phyloP scores from a whole-genome alignment of 2,329 filamentous ascomycete genomes.

The Pestalotiopsis sp. region DNA sequence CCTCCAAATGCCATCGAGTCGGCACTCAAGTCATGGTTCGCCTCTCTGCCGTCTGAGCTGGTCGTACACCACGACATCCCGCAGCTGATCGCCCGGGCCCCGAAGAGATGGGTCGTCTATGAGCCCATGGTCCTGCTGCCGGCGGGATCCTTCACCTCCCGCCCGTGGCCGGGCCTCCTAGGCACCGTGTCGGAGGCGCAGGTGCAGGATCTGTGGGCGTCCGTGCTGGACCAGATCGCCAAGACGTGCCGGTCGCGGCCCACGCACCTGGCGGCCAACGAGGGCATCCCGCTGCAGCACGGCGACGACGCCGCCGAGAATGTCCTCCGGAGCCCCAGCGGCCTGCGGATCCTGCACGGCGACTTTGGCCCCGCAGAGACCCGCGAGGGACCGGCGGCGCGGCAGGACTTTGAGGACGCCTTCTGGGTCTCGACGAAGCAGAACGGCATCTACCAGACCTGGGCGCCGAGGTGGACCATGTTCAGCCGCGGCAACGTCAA shows the following conservation, averaged over 20 bases:
- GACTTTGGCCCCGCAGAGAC: constrained; percentile 65
- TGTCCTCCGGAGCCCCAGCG: constrained; percentile 71
- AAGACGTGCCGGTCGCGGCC: constrained; percentile 37
- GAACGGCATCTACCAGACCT: constrained; percentile 79
- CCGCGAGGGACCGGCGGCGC: constrained; percentile 12
- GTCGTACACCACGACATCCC: constrained; percentile 17
- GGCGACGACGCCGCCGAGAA: constrained; percentile 54
- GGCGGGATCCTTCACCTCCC: constrained; percentile 55
- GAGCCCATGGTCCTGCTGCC: constrained; percentile 64
- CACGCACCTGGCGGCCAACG: constrained; percentile 63
- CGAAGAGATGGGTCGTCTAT: constrained; percentile 63
- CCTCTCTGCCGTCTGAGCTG: not conserved
- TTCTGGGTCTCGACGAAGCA: constrained; percentile 82
- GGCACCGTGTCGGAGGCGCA: not conserved
- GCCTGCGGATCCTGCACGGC: constrained; percentile 71
- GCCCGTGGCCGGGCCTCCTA: constrained; percentile 43
- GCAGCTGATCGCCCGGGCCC: constrained; percentile 43
- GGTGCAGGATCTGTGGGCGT: constrained; percentile 44
- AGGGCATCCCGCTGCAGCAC: constrained; percentile 57
- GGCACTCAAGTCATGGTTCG: constrained; percentile 20
- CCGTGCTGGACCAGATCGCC: constrained; percentile 51
- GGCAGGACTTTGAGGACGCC: constrained; percentile 62
- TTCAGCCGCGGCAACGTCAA: constrained; percentile 89
- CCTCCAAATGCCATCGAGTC: constrained; percentile 22
- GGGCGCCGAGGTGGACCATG: constrained; percentile 92